phyloP scores from a whole-genome alignment of 2,329 filamentous ascomycete genomes.

The Raffaelea arxii region DNA sequence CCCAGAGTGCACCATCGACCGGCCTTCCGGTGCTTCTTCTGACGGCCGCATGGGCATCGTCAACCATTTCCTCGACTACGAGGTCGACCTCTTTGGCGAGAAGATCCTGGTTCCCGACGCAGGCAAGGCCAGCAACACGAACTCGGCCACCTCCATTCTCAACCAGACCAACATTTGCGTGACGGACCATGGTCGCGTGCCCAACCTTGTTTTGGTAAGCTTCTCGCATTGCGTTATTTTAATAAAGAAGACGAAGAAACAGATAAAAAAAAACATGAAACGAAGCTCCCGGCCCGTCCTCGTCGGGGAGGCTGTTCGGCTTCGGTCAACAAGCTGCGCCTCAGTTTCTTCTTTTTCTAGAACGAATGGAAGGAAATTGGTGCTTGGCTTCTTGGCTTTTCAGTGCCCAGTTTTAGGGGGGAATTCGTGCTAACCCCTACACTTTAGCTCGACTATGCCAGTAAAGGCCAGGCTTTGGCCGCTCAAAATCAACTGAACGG shows the following conservation, averaged over 20 bases:
- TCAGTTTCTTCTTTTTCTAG: neutral
- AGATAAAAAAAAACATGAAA: too few species aligned
- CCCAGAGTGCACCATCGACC: conserved; percentile 55
- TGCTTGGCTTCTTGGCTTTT: neutral
- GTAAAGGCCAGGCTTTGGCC: conserved; percentile 8
- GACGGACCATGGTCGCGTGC: conserved; percentile 18
- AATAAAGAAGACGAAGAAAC: too few species aligned
- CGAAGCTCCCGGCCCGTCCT: neutral
- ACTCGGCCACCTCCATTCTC: conserved; percentile 33
- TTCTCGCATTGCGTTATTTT: neutral
- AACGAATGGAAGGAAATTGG: neutral
- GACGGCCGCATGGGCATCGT: conserved; percentile 37
- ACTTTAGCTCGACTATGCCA: conserved; percentile 12
- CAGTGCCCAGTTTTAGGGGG: too few species aligned
- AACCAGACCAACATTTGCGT: conserved; percentile 29
- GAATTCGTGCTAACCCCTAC: neutral
- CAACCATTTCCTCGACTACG: conserved; percentile 54
- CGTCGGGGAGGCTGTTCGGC: neutral
- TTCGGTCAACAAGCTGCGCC: neutral
- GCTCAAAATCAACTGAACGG: conserved; percentile 12
- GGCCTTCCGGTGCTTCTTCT: conserved; percentile 38
- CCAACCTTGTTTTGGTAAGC: conserved; percentile 24
- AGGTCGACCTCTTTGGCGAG: conserved; percentile 19
- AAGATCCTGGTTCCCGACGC: conserved; percentile 19
- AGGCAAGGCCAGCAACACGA: conserved; percentile 27